Evolutionary conservation across 495 filamentous ascomycete species (phyloP).

Genomic region (Tuber melanosporum): DNA sequence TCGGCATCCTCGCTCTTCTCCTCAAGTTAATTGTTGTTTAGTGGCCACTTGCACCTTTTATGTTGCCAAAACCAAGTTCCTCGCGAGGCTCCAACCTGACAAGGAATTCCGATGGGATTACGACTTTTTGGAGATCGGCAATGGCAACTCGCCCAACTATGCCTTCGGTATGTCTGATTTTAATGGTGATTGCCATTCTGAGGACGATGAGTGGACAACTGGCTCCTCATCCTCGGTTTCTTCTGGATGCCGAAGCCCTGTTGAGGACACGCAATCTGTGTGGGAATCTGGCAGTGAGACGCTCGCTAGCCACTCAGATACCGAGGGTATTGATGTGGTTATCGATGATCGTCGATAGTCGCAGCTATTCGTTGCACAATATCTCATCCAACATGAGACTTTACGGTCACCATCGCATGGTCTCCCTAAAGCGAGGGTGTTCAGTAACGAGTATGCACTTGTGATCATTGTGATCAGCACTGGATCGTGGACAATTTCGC

Average conservation of each 20-base stretch:
- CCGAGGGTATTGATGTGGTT: slow-evolving; percentile 23
- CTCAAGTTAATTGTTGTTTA: slow-evolving; percentile 18
- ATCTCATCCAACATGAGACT: slow-evolving; percentile 2
- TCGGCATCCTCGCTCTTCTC: not conserved
- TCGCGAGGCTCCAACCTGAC: slow-evolving; percentile 75
- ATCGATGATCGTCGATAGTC: slow-evolving; percentile 15
- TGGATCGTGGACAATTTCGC: slow-evolving; percentile 3
- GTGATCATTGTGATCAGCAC: slow-evolving; percentile 16
- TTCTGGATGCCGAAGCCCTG: slow-evolving; percentile 53
- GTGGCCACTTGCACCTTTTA: slow-evolving; percentile 79
- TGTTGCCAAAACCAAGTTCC: slow-evolving; percentile 68
- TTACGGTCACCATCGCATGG: not conserved
- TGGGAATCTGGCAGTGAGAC: slow-evolving; percentile 47
- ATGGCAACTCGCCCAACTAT: slow-evolving; percentile 44
- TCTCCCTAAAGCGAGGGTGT: slow-evolving; percentile 12
- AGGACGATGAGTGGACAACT: slow-evolving; percentile 65
- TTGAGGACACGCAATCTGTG: slow-evolving; percentile 54
- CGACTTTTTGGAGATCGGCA: slow-evolving; percentile 80
- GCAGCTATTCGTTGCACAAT: not conserved
- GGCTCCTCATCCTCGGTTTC: slow-evolving; percentile 69
- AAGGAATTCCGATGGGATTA: slow-evolving; percentile 93
- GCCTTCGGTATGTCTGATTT: slow-evolving; percentile 53
- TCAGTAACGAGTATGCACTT: slow-evolving; percentile 10
- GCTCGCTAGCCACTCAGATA: slow-evolving; percentile 34
- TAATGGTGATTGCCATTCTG: slow-evolving; percentile 45